Base-by-base conservation (phyloP, 2,329 filamentous ascomycete genomes). In the Bertia moriformis region DNA sequence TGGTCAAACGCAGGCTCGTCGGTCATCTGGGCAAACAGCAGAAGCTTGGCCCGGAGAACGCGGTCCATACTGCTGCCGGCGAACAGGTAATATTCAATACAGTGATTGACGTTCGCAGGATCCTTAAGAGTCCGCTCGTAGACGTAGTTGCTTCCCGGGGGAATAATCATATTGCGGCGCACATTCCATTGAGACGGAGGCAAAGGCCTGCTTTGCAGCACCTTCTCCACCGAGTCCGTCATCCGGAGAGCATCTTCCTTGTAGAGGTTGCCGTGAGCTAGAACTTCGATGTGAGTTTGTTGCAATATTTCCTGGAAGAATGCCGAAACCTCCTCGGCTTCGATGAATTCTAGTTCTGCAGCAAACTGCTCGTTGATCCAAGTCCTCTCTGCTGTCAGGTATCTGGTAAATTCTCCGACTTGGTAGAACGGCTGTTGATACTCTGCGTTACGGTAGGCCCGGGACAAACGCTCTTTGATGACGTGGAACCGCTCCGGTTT, bases 221-320 rank as follows among this genome's bases (percentile, higher is more conserved):
- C 71, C 14, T 60, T 62, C 49, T 78, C 73, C 12, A 80, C 62
- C 5, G 78, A 58, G 42, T 78, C 67, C 0, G 72, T 73, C 53
- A 81, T 69, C 44, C 68, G 67, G 39, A 81, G 58, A 2, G 73
- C 76, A 50, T 83, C 78, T 51, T 82, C 76, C 49, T 78, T 78
- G 60, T 79, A 76, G n/a, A 82, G 49, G 48, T 83, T 83, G 37
- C 77, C 77, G 42, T 81, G 76, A 2, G 69, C 73, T 24, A 82
- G 55, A 1, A 76, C 60, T 51, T 83, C 77, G 37, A 81, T 69
- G 45, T 80, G 73, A 42, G 71, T 65, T 47, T 81, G 75, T 17
- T 65, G 62, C 20, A 82, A 59, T 5, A 79, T 53, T 45, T 76
- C 68, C 2, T 73, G 73, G 51, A 66, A 71, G 55, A 80, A 79